A percentile compares a stretch with the other conserved stretches of the same genome.
These are phyloP conservation scores for Apiospora kogelbergensis DNA, from an alignment of 2,329 filamentous ascomycete genomes.

Conservation along the genomic window DNA sequence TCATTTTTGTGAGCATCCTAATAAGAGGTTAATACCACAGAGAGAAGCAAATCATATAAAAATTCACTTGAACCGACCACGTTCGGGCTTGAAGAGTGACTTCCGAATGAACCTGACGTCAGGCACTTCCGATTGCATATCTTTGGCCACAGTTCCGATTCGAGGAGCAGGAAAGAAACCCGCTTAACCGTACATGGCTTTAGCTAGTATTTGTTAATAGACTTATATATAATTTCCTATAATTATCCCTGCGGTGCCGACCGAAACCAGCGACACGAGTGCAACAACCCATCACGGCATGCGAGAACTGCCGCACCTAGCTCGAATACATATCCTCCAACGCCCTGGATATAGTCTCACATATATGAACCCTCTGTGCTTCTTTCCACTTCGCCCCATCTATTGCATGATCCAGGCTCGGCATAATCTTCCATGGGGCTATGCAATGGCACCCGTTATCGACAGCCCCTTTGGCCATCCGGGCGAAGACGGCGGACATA, in stretches of 20 bases:
- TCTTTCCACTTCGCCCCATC: not conserved
- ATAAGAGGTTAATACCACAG: no score
- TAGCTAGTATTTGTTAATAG: constrained; percentile 26
- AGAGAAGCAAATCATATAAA: constrained; percentile 45
- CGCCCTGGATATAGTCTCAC: not conserved
- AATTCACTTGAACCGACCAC: constrained; percentile 27
- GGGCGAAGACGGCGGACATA: not conserved
- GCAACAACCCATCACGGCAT: no score
- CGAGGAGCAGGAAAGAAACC: constrained; percentile 18
- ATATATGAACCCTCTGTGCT: not conserved
- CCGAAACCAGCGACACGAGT: not conserved
- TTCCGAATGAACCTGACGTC: constrained; percentile 33
- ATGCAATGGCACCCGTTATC: not conserved
- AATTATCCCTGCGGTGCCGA: no score
- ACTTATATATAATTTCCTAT: no score
- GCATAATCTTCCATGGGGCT: not conserved
- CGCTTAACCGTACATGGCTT: constrained; percentile 32
- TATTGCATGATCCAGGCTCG: not conserved
- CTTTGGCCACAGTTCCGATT: constrained; percentile 34
- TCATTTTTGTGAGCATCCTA: constrained; percentile 36
- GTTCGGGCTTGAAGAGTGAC: constrained; percentile 42
- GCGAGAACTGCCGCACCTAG: no score
- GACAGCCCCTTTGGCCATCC: not conserved
- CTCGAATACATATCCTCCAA: not conserved
- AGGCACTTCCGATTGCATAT: constrained; percentile 27